These are phyloP conservation scores for Aureobasidium pullulans DNA, from an alignment of 2,329 filamentous ascomycete species.

Conservation along the genomic window DNA sequence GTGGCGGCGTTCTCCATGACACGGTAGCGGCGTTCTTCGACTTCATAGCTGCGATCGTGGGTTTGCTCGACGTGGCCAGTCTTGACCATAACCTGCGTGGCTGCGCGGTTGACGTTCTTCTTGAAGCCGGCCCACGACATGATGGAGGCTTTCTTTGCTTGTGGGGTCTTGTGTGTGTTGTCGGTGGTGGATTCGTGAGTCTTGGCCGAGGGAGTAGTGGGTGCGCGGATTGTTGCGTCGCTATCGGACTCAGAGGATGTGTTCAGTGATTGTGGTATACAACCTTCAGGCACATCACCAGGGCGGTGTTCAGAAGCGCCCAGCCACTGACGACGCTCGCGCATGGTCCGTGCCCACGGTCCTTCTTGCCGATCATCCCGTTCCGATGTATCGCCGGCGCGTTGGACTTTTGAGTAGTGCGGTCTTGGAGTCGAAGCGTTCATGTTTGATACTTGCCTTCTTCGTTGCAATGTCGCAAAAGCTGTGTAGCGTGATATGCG, in stretches of 20 bases:
- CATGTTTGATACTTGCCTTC: background rate
- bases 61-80: constrained; percentile 98
- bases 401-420: too few relatives aligned
- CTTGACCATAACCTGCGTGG: constrained; percentile 99
- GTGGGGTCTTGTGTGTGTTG: background rate
- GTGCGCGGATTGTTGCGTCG: background rate
- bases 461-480: background rate
- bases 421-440: too few relatives aligned
- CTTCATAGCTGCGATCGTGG: constrained; percentile 96
- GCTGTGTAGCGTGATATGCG: background rate
- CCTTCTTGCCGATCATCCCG: too few relatives aligned
- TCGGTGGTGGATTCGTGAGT: background rate
- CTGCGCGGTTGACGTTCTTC: constrained; percentile 72
- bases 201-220: background rate
- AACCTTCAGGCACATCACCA: background rate
- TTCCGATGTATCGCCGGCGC: too few relatives aligned
- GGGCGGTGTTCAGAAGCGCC: background rate
- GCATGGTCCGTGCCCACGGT: background rate
- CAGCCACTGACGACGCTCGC: background rate
- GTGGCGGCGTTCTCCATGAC: constrained; percentile 94
- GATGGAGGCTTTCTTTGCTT: constrained; percentile 25
- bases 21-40: constrained; percentile 84
- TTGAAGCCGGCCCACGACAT: constrained; percentile 55
- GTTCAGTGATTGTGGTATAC: constrained; percentile 5
- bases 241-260: background rate